Conservation (phyloP, 2,329 filamentous ascomycete genomes). For the Neospermospora avenae region DNA sequence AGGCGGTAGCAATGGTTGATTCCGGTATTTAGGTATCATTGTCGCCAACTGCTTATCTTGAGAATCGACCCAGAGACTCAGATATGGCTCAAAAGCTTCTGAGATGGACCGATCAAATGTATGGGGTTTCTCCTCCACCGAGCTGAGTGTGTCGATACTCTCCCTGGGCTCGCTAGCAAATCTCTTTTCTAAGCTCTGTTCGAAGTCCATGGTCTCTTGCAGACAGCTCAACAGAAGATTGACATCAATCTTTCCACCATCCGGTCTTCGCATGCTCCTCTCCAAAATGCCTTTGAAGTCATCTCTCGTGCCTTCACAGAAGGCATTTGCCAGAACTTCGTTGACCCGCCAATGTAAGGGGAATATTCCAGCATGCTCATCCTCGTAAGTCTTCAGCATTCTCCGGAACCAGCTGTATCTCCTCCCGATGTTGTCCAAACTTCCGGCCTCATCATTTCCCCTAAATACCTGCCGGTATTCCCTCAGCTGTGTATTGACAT, state of each 20-base stretch:
- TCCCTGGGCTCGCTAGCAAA: conserved; percentile 71
- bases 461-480: conserved; percentile 96
- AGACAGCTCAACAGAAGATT: conserved; percentile 84
- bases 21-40: conserved; percentile 84
- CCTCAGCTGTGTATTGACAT: conserved; percentile 92
- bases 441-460: conserved; percentile 94
- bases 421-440: conserved; percentile 91
- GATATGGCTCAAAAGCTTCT: conserved; percentile 93
- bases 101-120: conserved; percentile 90
- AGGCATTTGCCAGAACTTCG: conserved; percentile 84
- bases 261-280: conserved; percentile 74
- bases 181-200: conserved; percentile 81
- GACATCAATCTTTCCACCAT: conserved; percentile 81
- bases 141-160: conserved; percentile 87
- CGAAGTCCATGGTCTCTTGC: conserved; percentile 95
- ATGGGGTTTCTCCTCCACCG: conserved; percentile 69
- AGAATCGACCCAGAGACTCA: conserved; percentile 95
- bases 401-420: conserved; percentile 96
- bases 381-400: conserved; percentile 92
- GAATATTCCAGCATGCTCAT: conserved; percentile 87
- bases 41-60: conserved; percentile 84
- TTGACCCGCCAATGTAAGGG: conserved; percentile 85
- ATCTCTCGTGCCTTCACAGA: conserved; percentile 92
- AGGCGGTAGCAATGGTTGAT: conserved; percentile 71
- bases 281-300: conserved; percentile 94